Percentiles rank a stretch among this genome's conserved stretches.
Conservation (phyloP, 108 stramenopile species). For the Thalassiosira profunda region DNA sequence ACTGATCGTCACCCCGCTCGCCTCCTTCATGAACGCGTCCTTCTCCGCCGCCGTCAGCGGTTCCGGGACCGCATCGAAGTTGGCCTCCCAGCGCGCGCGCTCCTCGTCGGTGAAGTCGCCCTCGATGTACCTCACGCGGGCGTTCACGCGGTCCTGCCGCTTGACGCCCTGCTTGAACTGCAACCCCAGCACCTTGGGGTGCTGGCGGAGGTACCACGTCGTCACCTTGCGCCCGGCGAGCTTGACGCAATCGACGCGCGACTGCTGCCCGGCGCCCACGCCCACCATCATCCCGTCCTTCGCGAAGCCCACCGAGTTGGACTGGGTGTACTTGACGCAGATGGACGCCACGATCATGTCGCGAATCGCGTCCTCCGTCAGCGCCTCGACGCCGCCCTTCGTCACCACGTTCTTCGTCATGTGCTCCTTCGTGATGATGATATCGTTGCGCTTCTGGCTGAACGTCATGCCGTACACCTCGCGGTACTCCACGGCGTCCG, state of each 20-base stretch:
- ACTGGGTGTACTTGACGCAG: conserved; percentile 99
- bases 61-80: conserved; percentile 88
- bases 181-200: conserved; percentile 96
- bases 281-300: conserved; percentile 99
- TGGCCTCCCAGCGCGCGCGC: conserved; percentile 85
- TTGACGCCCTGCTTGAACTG: conserved; percentile 96
- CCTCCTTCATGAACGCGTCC: conserved; percentile 84
- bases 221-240: conserved; percentile 97
- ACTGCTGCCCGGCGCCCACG: conserved; percentile 99
- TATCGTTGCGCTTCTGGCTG: conserved; percentile 95
- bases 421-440: conserved; percentile 79
- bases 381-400: conserved; percentile 59
- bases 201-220: conserved; percentile 98
- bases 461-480: conserved; percentile 99
- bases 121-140: conserved; percentile 98
- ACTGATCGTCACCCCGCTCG: conserved; percentile 87
- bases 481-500: conserved; percentile 95
- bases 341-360: conserved; percentile 98
- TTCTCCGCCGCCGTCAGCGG: conserved; percentile 94
- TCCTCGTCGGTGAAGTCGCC: conserved; percentile 97
- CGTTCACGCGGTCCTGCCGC: conserved; percentile 98
- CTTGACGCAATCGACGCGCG: conserved; percentile 99
- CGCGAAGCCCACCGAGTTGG: conserved; percentile 97
- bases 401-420: conserved; percentile 68
- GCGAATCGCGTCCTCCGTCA: conserved; percentile 92